phyloP scores from a whole-genome alignment of 495 filamentous ascomycete species.

The Neurospora discreta region DNA sequence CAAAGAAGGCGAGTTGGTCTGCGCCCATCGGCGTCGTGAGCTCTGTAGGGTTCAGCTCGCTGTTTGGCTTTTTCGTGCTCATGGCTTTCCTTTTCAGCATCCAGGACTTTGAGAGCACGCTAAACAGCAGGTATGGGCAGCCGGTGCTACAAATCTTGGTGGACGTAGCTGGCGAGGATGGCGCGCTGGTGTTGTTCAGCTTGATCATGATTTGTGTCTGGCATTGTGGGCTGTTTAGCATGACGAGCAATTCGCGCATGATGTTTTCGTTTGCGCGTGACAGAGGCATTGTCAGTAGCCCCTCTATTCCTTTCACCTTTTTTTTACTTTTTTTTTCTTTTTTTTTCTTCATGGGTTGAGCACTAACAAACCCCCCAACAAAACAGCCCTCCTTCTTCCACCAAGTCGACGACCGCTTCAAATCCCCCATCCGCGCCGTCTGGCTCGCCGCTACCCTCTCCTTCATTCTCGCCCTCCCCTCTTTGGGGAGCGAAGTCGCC shows the following conservation, averaged over 20 bases:
- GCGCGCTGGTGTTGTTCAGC: conserved; percentile 44
- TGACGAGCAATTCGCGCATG: conserved; percentile 53
- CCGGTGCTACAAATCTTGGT: conserved; percentile 48
- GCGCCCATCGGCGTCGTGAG: conserved; percentile 51
- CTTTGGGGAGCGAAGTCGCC: conserved; percentile 47
- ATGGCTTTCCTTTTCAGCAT: conserved; percentile 45
- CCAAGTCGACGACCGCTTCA: conserved; percentile 43
- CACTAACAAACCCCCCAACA: too few relatives aligned
- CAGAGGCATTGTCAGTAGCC: conserved; percentile 32
- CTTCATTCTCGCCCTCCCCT: conserved; percentile 49
- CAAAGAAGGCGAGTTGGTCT: conserved; percentile 45
- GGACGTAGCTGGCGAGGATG: conserved; percentile 43
- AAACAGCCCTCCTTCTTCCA: conserved; percentile 38
- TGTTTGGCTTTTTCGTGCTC: conserved; percentile 56
- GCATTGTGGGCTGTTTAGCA: conserved; percentile 48
- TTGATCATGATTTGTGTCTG: conserved; percentile 51
- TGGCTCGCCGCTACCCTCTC: conserved; percentile 50
- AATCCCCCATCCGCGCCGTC: conserved; percentile 44
- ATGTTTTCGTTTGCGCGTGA: conserved; percentile 52
- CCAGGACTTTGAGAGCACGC: conserved; percentile 40
- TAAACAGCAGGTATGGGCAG: conserved; percentile 32
- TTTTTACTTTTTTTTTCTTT: too few relatives aligned
- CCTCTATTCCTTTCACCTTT: background rate
- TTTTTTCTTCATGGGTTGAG: too few relatives aligned
- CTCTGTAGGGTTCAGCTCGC: conserved; percentile 43